These are phyloP conservation scores for Suillus brevipes DNA, from an alignment of 768 basidiomycete species.

Conservation along the genomic window DNA sequence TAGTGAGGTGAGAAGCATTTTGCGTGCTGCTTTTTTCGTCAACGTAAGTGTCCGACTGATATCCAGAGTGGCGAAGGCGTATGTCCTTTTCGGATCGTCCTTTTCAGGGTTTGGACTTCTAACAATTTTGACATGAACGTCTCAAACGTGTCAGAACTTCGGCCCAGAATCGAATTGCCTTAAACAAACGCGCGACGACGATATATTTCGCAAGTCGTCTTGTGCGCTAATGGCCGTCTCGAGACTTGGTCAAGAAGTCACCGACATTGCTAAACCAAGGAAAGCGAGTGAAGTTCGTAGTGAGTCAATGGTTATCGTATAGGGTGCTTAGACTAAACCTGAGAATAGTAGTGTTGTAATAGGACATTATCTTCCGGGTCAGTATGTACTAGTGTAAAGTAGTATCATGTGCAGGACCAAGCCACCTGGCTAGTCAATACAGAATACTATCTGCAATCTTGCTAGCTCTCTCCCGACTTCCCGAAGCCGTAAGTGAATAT, in stretches of 20 bases:
- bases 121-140: not conserved
- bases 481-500: not conserved
- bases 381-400: not conserved
- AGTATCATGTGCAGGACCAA: not conserved
- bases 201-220: not conserved
- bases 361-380: not conserved
- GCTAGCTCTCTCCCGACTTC: not conserved
- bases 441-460: slow-evolving; percentile 1
- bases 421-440: not conserved
- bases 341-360: not conserved
- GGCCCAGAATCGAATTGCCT: not conserved
- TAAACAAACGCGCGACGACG: not conserved
- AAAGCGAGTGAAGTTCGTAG: not conserved
- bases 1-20: not conserved
- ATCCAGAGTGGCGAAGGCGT: not conserved
- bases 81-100: not conserved
- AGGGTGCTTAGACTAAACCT: not conserved
- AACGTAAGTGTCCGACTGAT: not conserved
- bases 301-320: not conserved
- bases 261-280: not conserved
- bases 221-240: not conserved
- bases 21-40: not conserved
- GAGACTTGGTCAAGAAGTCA: not conserved
- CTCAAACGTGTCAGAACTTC: not conserved
- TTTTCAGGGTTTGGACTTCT: not conserved